phyloP scores from a whole-genome alignment of 768 basidiomycete species.

The Tylopilus vinaceipallidus region DNA sequence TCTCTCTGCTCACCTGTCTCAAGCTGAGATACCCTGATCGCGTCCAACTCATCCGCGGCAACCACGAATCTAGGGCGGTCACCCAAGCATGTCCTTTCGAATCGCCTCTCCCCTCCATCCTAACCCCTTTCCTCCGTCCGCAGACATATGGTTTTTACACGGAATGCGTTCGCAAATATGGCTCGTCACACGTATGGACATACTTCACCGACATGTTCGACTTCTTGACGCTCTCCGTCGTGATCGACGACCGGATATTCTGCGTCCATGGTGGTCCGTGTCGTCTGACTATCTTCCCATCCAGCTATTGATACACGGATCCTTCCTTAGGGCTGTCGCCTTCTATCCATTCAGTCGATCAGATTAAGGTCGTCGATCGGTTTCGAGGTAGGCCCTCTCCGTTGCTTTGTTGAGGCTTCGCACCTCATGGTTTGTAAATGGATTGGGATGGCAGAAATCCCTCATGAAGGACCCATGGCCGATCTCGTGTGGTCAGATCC shows the following conservation, averaged over 20 bases:
- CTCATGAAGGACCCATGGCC: conserved; percentile 99
- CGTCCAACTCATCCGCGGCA: conserved; percentile 94
- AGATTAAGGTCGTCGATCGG: conserved; percentile 98
- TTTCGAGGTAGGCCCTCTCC: conserved; percentile 71
- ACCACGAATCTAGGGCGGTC: conserved; percentile 96
- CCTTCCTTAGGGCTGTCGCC: conserved; percentile 77
- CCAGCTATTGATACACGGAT: conserved; percentile 3
- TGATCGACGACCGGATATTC: conserved; percentile 98
- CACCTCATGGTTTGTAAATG: conserved; percentile 22
- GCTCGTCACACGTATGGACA: conserved; percentile 94
- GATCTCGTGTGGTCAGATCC: conserved; percentile 99
- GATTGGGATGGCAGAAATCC: conserved; percentile 68
- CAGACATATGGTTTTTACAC: conserved; percentile 99
- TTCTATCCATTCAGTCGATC: conserved; percentile 98
- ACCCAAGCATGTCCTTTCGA: conserved; percentile 73
- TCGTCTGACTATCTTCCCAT: neutral
- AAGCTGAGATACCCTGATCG: conserved; percentile 96
- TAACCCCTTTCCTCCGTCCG: conserved; percentile 11
- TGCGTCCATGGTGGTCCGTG: conserved; percentile 93
- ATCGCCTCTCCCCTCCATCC: neutral
- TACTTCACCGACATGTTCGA: conserved; percentile 99
- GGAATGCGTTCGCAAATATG: conserved; percentile 97
- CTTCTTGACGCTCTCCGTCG: conserved; percentile 94
- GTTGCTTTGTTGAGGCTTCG: conserved; percentile 21
- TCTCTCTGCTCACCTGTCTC: conserved; percentile 93